These are phyloP conservation scores for Pleurotus pulmonarius DNA, from an alignment of 768 basidiomycete genomes.

Conservation along the genomic window DNA sequence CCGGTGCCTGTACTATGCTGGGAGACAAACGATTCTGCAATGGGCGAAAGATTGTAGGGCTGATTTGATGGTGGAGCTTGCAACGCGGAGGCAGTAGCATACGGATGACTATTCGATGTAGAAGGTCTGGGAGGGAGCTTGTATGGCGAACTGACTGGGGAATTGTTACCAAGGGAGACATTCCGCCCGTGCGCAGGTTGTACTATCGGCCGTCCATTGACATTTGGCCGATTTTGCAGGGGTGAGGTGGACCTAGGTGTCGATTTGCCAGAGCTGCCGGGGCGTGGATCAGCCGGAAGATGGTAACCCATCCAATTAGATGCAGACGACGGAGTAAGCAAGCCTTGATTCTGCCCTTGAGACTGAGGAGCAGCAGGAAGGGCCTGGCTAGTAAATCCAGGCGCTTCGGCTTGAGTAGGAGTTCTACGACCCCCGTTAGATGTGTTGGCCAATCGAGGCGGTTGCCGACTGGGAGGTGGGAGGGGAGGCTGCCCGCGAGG, in stretches of 20 bases:
- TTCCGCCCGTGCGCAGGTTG: slow-evolving; percentile 43
- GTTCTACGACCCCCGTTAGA: slow-evolving; percentile 43
- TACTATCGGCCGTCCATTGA: not conserved
- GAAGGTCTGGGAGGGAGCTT: slow-evolving; percentile 45
- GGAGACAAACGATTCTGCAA: slow-evolving; percentile 58
- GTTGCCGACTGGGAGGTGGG: slow-evolving; percentile 36
- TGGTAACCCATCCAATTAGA: slow-evolving; percentile 45
- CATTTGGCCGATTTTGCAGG: slow-evolving; percentile 18
- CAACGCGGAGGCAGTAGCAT: slow-evolving; percentile 49
- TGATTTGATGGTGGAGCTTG: slow-evolving; percentile 30
- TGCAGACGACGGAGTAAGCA: slow-evolving; percentile 40
- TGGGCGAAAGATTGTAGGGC: slow-evolving; percentile 60
- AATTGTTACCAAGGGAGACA: slow-evolving; percentile 47
- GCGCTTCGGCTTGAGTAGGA: slow-evolving; percentile 53
- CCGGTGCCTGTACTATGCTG: slow-evolving; percentile 25
- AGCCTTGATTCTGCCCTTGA: slow-evolving; percentile 21
- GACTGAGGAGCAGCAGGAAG: slow-evolving; percentile 36
- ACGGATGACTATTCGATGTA: slow-evolving; percentile 53
- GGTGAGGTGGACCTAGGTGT: slow-evolving; percentile 40
- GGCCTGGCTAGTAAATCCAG: slow-evolving; percentile 38
- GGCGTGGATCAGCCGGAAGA: slow-evolving; percentile 59
- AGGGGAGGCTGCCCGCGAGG: slow-evolving; percentile 65
- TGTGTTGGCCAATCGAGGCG: slow-evolving; percentile 27
- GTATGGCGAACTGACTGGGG: slow-evolving; percentile 31
- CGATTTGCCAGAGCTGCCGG: slow-evolving; percentile 44